These are phyloP conservation scores for Crithidia mellificae DNA, from an alignment of 208 protist species.

Conservation along the genomic window DNA sequence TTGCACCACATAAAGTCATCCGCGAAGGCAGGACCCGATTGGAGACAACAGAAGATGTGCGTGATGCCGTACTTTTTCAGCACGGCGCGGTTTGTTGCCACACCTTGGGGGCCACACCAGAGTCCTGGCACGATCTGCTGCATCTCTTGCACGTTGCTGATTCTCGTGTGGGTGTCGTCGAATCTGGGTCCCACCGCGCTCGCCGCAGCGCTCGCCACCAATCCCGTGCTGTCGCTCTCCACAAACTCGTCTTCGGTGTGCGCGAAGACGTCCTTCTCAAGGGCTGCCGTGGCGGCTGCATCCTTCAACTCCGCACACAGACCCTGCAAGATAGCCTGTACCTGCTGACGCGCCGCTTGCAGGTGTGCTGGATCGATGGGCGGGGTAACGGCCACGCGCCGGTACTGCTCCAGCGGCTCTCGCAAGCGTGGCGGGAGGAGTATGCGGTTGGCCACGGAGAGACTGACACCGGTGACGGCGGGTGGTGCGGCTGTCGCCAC, in stretches of 20 bases:
- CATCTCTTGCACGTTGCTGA: slow-evolving; percentile 45
- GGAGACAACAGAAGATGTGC: slow-evolving; percentile 78
- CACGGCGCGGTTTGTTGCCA: slow-evolving; percentile 41
- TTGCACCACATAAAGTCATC: slow-evolving; percentile 58
- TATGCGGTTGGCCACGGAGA: slow-evolving; percentile 29
- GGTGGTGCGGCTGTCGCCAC: background rate
- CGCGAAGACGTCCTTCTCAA: slow-evolving; percentile 19
- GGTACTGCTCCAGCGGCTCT: slow-evolving; percentile 49
- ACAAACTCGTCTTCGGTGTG: background rate
- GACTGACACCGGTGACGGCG: slow-evolving; percentile 19
- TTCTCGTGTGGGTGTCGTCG: background rate
- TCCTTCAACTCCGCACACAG: slow-evolving; percentile 18
- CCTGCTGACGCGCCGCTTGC: slow-evolving; percentile 8
- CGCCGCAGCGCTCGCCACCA: too few relatives aligned
- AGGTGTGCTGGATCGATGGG: slow-evolving; percentile 38
- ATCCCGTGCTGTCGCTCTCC: background rate
- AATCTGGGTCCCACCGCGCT: background rate
- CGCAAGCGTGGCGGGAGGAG: slow-evolving; percentile 29
- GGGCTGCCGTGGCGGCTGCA: slow-evolving; percentile 9
- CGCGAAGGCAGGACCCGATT: slow-evolving; percentile 55
- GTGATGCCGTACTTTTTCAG: slow-evolving; percentile 59
- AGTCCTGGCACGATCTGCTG: slow-evolving; percentile 80
- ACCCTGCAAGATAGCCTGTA: slow-evolving; percentile 23
- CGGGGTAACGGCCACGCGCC: slow-evolving; percentile 65
- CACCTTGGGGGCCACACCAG: slow-evolving; percentile 80